Evolutionary conservation across 2,329 filamentous ascomycete genomes (phyloP).

Genomic region (Fusarium bactridioides): DNA sequence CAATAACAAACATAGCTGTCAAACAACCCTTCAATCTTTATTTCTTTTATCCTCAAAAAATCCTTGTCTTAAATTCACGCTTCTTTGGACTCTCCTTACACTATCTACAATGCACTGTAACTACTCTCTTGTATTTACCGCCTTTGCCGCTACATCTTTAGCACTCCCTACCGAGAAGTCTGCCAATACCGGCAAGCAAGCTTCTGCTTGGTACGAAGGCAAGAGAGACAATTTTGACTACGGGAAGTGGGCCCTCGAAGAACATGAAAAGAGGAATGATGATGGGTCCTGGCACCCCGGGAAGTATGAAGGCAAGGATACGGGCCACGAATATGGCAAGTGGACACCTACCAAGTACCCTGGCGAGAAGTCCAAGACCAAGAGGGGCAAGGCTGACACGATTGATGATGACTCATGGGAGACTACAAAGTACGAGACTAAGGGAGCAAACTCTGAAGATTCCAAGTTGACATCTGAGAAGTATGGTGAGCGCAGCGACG

Average conservation of each 20-base stretch:
- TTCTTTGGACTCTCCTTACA: background rate
- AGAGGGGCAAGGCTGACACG: background rate
- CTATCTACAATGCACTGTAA: slow-evolving; percentile 22
- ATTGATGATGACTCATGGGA: background rate
- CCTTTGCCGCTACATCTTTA: slow-evolving; percentile 28
- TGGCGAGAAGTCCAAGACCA: background rate
- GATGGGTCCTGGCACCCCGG: background rate
- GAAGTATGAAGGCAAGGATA: slow-evolving; percentile 6
- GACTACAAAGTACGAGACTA: background rate
- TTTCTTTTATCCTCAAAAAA: background rate
- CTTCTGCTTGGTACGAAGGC: background rate
- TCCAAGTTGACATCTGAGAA: background rate
- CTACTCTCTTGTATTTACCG: slow-evolving; percentile 21
- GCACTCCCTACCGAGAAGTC: slow-evolving; percentile 28
- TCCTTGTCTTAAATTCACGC: background rate
- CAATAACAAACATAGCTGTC: background rate
- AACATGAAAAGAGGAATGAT: background rate
- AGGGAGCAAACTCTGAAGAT: background rate
- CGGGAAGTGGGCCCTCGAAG: accelerated
- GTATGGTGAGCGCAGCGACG: background rate
- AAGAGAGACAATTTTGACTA: accelerated
- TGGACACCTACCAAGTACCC: background rate
- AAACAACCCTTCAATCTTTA: background rate
- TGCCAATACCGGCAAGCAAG: slow-evolving; percentile 7
- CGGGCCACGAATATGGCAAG: background rate